Evolutionary conservation across 2,329 filamentous ascomycete species (phyloP), one percentile per base, ranked within the genome.

Genomic region (Paecilomyces formosus): DNA sequence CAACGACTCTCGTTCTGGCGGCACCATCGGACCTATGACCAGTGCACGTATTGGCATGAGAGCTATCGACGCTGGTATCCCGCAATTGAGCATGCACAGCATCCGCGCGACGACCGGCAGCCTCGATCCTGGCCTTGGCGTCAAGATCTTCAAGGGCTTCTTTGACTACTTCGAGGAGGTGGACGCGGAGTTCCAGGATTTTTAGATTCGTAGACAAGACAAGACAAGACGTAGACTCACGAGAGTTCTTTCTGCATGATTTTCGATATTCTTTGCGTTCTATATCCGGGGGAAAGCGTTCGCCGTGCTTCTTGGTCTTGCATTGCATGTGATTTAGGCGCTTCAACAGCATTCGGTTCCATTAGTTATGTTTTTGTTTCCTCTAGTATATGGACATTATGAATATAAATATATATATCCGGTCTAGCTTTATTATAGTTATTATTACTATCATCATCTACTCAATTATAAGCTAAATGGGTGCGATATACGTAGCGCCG

Each of bases 1-100:
- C 58, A 99, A 97, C 71, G 94, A 97, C 75, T 88, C 84, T 9
- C 81, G 93, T 57, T 90, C 86, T 68, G 94, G 94, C 30, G 94
- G 94, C 15, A 99, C 94, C 0, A 92, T 97, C n/a, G 94, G 94
- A 0, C 94, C 94, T 0, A 92, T 92, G 84, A 81, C 96, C 35
- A 91, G 87, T 64, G 85, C 87, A 28, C 84, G 83, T 28, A 89
- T 94, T 75, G 93, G 93, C 30, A 87, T 96, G 60, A 79, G 90
- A 55, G 85, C 90, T 0, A 88, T 94, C 54, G 93, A 97, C 71
- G 91, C 90, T 0, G 93, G 93, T 13, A 87, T 97, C 67, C 87
- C 92, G 4, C 93, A 97, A 77, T 76, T 97, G 66, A 93, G 88
- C 69, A 97, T 97, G 93, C 93, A 97, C 74, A 90, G 86, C 56